phyloP scores from a whole-genome alignment of 106 monocot species.

The Allium sativum region DNA sequence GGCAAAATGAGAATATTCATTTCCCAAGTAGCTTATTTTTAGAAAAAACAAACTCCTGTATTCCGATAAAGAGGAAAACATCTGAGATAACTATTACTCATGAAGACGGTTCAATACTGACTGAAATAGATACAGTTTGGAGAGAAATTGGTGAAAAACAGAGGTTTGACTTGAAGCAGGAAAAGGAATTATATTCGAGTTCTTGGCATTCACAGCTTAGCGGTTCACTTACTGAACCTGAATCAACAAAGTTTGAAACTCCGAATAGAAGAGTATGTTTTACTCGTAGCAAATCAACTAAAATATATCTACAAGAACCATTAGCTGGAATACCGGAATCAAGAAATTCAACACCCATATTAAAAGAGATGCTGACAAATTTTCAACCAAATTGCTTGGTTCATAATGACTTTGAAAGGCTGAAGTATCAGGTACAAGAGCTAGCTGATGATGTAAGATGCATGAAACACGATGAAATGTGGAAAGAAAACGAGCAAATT shows the following conservation, averaged over 20 bases:
- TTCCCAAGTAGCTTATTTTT: constrained; percentile 2
- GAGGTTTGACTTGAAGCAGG: constrained; percentile 6
- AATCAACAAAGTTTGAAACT: constrained; percentile 16
- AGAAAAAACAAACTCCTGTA: constrained; percentile 8
- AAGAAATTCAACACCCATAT: neutral
- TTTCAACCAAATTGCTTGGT: neutral
- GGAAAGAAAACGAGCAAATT: constrained; percentile 16
- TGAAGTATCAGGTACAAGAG: constrained; percentile 17
- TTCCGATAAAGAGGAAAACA: neutral
- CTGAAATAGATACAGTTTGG: constrained; percentile 5
- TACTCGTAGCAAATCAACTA: too few species aligned
- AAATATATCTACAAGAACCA: too few species aligned
- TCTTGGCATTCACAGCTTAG: constrained; percentile 9
- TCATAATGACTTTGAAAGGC: constrained; percentile 13
- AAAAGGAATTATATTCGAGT: neutral
- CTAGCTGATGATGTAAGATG: constrained; percentile 24
- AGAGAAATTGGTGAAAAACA: constrained; percentile 8
- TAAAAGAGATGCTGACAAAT: neutral
- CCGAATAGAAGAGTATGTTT: neutral
- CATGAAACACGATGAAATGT: constrained; percentile 13
- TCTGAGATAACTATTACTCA: constrained; percentile 20
- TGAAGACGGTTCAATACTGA: constrained; percentile 9
- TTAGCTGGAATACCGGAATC: neutral
- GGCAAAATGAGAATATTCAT: constrained; percentile 3
- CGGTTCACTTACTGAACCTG: neutral